Evolutionary conservation across 164 flowering plant genomes (phyloP), one percentile per base, ranked within the genome.

Genomic region (Magnolia officinalis): DNA sequence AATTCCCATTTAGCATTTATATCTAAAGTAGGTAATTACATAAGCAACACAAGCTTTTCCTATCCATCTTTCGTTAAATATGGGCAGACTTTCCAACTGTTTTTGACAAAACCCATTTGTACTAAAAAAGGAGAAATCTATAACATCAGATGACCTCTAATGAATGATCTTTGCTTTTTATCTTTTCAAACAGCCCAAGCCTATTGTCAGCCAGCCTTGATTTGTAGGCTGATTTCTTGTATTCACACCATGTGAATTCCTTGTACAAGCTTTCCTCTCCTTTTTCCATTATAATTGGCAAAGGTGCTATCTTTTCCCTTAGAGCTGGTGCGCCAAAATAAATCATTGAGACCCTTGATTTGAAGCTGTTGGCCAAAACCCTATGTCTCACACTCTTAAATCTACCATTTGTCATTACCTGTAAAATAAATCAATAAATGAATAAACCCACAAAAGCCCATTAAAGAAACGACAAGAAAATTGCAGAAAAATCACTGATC

Each of bases 401-500:
- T 82, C 91, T 95, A 77, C 96, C 97, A 80, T 95, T 95, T 19
- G 90, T 95, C 90, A 95, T 83, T 26, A 92, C 98, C 99, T 95
- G 88, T 84, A 77, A 58, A 4, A 1, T 14, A 67, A 26, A 50
- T 9, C 26, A 29, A 52, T 26, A 37, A 37, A 37, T 37, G 45
- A 37, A 37, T 37, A 5, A 37, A 37, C 45, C 45, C 45, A 29
- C 29, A 29, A 29, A 65, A 19, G 2, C 63, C n/a, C 63, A 13
- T 65, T 8, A 9, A 9, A 65, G 68, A 14, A 20, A 13, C 63
- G 11, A 65, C 16, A 24, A 65, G 68, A 23, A 20, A 65, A 65
- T 11, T 2, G 29, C 68, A 65, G 16, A 29, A 65, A 65, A 63
- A 4, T 37, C 6, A 37, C 45, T 37, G 4, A 37, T 37, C 6